Base-by-base conservation (phyloP, 768 basidiomycete species). In the Paxillus involutus region DNA sequence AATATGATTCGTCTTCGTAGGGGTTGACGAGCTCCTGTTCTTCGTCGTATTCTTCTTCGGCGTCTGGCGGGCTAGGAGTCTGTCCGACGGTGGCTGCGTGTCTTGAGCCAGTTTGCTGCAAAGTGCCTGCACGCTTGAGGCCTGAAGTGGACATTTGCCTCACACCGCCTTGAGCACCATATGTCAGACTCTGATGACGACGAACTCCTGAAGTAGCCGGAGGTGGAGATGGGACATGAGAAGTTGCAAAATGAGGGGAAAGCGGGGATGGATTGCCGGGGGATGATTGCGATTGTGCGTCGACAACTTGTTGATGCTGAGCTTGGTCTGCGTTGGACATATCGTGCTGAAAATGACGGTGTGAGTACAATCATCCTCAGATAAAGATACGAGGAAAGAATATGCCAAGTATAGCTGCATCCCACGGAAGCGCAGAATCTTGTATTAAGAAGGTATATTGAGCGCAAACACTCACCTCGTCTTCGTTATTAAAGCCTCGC, bases 101-200 rank as follows among this genome's bases (percentile, higher is more conserved):
- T 41, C 75, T 72, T 44, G 78, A 62, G 6, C 82, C 76, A 1
- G 83, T 80, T 40, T 71, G 70, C 36, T 69, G 69, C 11, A 91
- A 72, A 11, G 90, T 92, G 21, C 89, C 91, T 24, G 89, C 82
- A 54, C 91, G 86, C 66, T 83, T 89, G 55, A 92, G 79, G 39
- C 80, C 79, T 14, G 79, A 63, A 30, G 75, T 62, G 12, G 75
- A 71, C 63, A 83, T 80, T 44, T 75, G 75, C 49, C 83, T 79
- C 29, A 66, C 63, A 13, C 77, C 76, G 42, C 75, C 75, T 42
- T 75, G 79, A 16, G 83, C 79, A 29, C 87, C 85, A 59, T 89
- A 84, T 24, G 86, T 93, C 46, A 93, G 79, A 52, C 87, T 89
- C 53, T 87, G 86, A 68, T 92, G 89, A 53, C 91, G 79, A 39